Base-by-base conservation (phyloP, 1,284 basidiomycete genomes). In the Malassezia obtusa region DNA sequence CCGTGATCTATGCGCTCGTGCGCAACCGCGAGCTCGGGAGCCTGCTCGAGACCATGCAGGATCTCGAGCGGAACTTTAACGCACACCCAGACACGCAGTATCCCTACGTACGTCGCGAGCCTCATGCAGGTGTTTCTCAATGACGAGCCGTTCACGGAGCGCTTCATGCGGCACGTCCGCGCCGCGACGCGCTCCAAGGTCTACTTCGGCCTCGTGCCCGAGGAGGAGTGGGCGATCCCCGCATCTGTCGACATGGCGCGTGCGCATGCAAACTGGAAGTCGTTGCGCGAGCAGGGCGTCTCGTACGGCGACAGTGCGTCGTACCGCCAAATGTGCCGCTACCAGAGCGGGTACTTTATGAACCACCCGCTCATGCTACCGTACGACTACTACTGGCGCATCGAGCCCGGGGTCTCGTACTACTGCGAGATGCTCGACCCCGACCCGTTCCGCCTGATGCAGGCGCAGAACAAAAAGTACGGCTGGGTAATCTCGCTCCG, bases 341-440 rank as follows among this genome's bases (percentile, higher is more conserved):
- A 84, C 78, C 89, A 94, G 75, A 89, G 87, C 50, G 89, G 89
- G 30, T 87, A 88, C 76, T 73, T 82, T 67, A 45, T 37, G 35
- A 48, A 41, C 8, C 69, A 73, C 31, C 61, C 58, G 9, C 56
- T 73, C 15, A 50, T 91, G 36, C 80, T 83, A 59, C 78, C 82
- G 47, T 89, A 85, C 77, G 85, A 83, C 67, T 95, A 90, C 76
- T 95, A 94, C 76, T 95, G 91, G 91, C 83, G 84, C 67, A 82
- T 87, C 74, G 80, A 82, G 79, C 86, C 86, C 3, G 79, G 80
- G 45, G 82, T 87, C 57, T 81, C 83, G 68, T 85, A 81, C 71
- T 86, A 82, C 69, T 89, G 87, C 66, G 83, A 87, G 62, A 57
- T 87, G 43, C 25, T 21, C 10, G 77, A 80, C 44, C 83, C 84